phyloP scores from a whole-genome alignment of 768 basidiomycete genomes.

The Macrolepiota fuliginosa region DNA sequence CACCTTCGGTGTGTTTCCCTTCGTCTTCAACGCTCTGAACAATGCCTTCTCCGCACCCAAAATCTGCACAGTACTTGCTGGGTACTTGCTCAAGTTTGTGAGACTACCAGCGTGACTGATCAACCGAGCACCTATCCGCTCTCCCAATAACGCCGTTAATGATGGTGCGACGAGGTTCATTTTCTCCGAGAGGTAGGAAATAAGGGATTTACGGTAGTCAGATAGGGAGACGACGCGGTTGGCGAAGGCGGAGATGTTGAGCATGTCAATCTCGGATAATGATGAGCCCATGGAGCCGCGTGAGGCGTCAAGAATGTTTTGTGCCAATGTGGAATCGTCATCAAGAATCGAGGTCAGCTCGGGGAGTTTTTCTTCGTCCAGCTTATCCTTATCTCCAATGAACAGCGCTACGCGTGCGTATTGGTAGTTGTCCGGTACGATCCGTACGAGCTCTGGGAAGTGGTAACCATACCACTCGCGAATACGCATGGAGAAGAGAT shows the following conservation, averaged over 20 bases:
- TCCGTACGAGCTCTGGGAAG: slow-evolving; percentile 92
- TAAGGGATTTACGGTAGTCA: slow-evolving; percentile 89
- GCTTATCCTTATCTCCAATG: slow-evolving; percentile 84
- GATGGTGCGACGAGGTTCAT: slow-evolving; percentile 98
- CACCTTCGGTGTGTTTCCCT: slow-evolving; percentile 97
- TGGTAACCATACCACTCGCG: slow-evolving; percentile 99
- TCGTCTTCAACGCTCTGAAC: slow-evolving; percentile 96
- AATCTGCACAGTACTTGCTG: slow-evolving; percentile 97
- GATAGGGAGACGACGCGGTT: slow-evolving; percentile 86
- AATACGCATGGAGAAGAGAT: slow-evolving; percentile 97
- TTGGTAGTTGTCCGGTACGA: slow-evolving; percentile 93
- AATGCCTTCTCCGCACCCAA: slow-evolving; percentile 97
- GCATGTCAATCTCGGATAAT: slow-evolving; percentile 89
- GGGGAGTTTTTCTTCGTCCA: slow-evolving; percentile 77
- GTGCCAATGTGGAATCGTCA: slow-evolving; percentile 81
- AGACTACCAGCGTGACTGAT: slow-evolving; percentile 97
- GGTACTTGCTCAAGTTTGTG: slow-evolving; percentile 97
- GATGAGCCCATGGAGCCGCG: slow-evolving; percentile 93
- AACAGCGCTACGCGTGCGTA: slow-evolving; percentile 86
- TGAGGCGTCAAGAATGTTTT: slow-evolving; percentile 93
- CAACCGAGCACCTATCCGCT: slow-evolving; percentile 87
- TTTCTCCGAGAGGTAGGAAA: slow-evolving; percentile 89
- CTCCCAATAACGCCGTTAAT: slow-evolving; percentile 85
- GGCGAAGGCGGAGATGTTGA: slow-evolving; percentile 94
- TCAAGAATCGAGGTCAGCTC: slow-evolving; percentile 79